These are phyloP conservation scores for Paradendryphiella salina DNA, from an alignment of 2,329 filamentous ascomycete genomes.

Conservation along the genomic window DNA sequence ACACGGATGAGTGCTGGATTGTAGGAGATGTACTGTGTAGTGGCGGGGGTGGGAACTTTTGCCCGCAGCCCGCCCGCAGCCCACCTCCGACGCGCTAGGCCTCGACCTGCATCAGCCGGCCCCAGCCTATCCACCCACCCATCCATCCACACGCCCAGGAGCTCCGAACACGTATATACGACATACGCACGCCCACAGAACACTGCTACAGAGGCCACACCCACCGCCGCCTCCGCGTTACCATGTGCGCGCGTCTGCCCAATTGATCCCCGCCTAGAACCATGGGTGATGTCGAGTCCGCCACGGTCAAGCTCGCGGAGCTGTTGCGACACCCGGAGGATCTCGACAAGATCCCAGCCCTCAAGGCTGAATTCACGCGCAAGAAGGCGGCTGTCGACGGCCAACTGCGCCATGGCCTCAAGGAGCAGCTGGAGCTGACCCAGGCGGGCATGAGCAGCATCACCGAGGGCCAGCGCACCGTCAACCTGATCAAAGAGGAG, in stretches of 20 bases:
- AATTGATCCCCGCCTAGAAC: constrained; percentile 15
- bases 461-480: constrained; percentile 85
- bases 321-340: constrained; percentile 94
- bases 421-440: constrained; percentile 91
- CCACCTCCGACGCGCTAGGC: constrained; percentile 16
- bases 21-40: constrained; percentile 1
- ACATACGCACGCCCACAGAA: not conserved
- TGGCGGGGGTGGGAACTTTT: constrained; percentile 14
- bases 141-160: constrained; percentile 9
- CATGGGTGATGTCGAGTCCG: constrained; percentile 65
- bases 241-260: constrained; percentile 21
- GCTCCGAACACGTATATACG: constrained; percentile 8
- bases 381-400: constrained; percentile 92
- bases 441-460: constrained; percentile 91
- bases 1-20: constrained; percentile 6
- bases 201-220: not conserved
- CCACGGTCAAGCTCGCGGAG: constrained; percentile 81
- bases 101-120: constrained; percentile 2
- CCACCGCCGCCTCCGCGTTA: constrained; percentile 10
- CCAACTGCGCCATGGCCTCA: constrained; percentile 83
- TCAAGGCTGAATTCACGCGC: constrained; percentile 90
- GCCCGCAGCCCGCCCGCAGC: constrained; percentile 14
- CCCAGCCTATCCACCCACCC: not conserved
- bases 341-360: constrained; percentile 87
- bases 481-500: constrained; percentile 93